These are phyloP conservation scores for Penicillium sp. DNA, from an alignment of 2,329 filamentous ascomycete species.

Conservation along the genomic window DNA sequence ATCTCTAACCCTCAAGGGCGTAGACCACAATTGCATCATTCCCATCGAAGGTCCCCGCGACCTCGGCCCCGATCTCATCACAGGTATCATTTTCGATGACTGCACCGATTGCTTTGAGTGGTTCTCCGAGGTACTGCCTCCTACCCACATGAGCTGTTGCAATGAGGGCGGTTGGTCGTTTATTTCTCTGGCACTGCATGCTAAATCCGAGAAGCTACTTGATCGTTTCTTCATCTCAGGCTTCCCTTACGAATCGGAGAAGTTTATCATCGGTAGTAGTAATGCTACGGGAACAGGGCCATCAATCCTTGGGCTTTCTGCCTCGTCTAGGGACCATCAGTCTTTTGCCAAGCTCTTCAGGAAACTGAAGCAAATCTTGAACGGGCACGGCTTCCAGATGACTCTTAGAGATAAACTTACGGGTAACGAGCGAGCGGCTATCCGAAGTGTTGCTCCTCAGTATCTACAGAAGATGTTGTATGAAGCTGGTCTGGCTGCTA, in stretches of 20 bases:
- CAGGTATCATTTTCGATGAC: slow-evolving; percentile 10
- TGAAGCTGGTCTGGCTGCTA: neutral
- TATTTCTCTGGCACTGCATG: slow-evolving; percentile 8
- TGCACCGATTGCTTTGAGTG: slow-evolving; percentile 16
- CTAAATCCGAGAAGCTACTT: neutral
- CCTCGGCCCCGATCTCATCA: slow-evolving; percentile 9
- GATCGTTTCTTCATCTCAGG: neutral
- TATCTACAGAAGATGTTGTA: neutral
- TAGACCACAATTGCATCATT: neutral
- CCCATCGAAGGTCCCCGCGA: neutral
- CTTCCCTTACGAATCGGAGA: neutral
- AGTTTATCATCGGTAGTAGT: neutral
- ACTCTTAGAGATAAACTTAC: neutral
- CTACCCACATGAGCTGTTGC: neutral
- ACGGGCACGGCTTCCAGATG: neutral
- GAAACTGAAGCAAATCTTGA: neutral
- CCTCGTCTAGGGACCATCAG: neutral
- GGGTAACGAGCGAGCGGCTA: neutral
- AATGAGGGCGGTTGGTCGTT: slow-evolving; percentile 20
- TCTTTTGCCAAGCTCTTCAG: neutral
- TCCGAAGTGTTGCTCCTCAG: slow-evolving; percentile 1
- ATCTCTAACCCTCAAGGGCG: neutral
- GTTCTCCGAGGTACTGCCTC: slow-evolving; percentile 1
- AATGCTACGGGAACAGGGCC: neutral
- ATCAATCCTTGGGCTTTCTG: neutral